Evolutionary conservation across 768 basidiomycete species (phyloP).

Genomic region (Chalciporus chontae): DNA sequence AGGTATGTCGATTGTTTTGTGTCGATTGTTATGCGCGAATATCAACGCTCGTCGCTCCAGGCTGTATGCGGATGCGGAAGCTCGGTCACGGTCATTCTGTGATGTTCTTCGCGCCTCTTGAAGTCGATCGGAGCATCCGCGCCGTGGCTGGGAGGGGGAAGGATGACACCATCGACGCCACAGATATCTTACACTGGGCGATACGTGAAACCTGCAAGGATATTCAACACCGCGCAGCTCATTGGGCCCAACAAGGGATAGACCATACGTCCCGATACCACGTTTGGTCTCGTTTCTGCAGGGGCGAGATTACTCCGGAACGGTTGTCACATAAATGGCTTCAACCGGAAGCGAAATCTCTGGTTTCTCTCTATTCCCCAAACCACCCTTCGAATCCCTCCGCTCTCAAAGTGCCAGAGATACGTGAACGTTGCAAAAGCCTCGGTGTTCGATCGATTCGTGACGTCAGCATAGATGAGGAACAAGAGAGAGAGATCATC

Average conservation of each 20-base stretch:
- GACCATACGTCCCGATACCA: slow-evolving; percentile 29
- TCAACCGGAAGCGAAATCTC: slow-evolving; percentile 35
- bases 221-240: slow-evolving; percentile 35
- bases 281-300: slow-evolving; percentile 17
- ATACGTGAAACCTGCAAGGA: slow-evolving; percentile 32
- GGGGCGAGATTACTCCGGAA: not conserved
- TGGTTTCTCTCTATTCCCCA: slow-evolving; percentile 34
- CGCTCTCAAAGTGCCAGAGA: slow-evolving; percentile 3
- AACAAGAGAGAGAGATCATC: slow-evolving; percentile 45
- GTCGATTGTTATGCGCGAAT: too few species aligned
- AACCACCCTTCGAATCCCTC: slow-evolving; percentile 5
- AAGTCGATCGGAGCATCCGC: too few species aligned
- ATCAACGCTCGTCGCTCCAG: too few species aligned
- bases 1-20: too few species aligned
- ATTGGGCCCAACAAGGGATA: slow-evolving; percentile 42
- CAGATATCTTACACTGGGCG: too few species aligned
- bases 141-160: too few species aligned
- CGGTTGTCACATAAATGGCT: slow-evolving; percentile 31
- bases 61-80: too few species aligned
- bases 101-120: too few species aligned
- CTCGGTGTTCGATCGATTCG: slow-evolving; percentile 27
- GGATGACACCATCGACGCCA: too few species aligned
- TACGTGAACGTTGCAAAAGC: slow-evolving; percentile 23
- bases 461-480: slow-evolving; percentile 36
- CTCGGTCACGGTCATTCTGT: too few species aligned